Conservation (phyloP, 2,329 filamentous ascomycete genomes). For the Chrysosphaeria jannelii region DNA sequence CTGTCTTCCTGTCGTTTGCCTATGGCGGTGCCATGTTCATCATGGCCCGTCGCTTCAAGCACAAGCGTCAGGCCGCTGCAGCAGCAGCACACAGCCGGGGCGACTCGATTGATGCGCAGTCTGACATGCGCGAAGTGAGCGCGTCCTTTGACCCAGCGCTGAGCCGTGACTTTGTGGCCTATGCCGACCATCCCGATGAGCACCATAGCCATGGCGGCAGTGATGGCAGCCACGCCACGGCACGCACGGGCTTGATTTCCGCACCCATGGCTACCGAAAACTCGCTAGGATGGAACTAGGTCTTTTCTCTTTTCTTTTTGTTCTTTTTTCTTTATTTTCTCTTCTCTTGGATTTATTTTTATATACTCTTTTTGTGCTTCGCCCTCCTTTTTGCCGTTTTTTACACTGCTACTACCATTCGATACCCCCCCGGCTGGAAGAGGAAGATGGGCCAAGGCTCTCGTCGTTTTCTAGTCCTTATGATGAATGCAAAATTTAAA, state of each 20-base stretch:
- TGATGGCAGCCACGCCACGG: constrained; percentile 21
- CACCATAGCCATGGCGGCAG: constrained; percentile 23
- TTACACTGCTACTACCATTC: too few species aligned
- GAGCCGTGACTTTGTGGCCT: constrained; percentile 40
- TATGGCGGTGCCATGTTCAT: constrained; percentile 90
- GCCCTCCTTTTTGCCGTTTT: too few species aligned
- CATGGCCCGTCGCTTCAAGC: constrained; percentile 68
- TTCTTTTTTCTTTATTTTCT: constrained; percentile 1
- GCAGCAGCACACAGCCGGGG: constrained; percentile 46
- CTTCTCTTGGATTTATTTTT: not conserved
- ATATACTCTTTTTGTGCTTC: constrained; percentile 1
- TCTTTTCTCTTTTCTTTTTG: constrained; percentile 2
- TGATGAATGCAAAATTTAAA: not conserved
- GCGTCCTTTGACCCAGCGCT: too few species aligned
- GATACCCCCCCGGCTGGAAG: too few species aligned
- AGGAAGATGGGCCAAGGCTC: too few species aligned
- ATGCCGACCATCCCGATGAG: constrained; percentile 26
- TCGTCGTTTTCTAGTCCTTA: too few species aligned
- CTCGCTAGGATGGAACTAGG: constrained; percentile 77
- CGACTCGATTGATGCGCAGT: constrained; percentile 35
- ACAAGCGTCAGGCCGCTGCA: constrained; percentile 51
- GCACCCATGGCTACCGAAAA: constrained; percentile 81
- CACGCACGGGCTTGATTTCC: constrained; percentile 39
- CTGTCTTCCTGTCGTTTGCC: constrained; percentile 49
- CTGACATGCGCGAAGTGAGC: constrained; percentile 24